Evolutionary conservation across 2,329 filamentous ascomycete genomes (phyloP).

Genomic region (Aspergillus ochraceoroseus): DNA sequence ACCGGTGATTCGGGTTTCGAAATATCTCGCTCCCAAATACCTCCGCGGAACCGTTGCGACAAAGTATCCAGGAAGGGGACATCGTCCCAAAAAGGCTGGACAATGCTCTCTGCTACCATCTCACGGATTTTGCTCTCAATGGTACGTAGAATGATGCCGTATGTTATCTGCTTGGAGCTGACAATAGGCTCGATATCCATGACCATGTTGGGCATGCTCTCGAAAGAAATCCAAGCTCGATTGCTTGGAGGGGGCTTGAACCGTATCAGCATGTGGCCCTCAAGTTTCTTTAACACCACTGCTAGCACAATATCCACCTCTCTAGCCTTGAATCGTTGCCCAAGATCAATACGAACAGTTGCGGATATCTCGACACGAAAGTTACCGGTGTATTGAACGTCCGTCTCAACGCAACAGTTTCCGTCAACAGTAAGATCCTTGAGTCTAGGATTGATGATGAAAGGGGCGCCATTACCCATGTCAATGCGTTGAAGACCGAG

Average conservation of each 20-base stretch:
- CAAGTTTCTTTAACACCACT: conserved; percentile 74
- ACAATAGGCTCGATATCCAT: conserved; percentile 94
- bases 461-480: conserved; percentile 79
- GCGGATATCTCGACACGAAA: conserved; percentile 86
- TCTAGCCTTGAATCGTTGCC: conserved; percentile 77
- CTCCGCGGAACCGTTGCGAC: conserved; percentile 73
- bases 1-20: conserved; percentile 41
- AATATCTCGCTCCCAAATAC: conserved; percentile 61
- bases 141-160: conserved; percentile 81
- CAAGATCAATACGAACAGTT: conserved; percentile 87
- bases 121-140: conserved; percentile 95
- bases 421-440: conserved; percentile 89
- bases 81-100: conserved; percentile 94
- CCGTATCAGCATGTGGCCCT: conserved; percentile 77
- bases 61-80: conserved; percentile 81
- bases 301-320: conserved; percentile 87
- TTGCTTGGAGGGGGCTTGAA: conserved; percentile 96
- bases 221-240: conserved; percentile 91
- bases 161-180: conserved; percentile 91
- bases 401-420: conserved; percentile 79
- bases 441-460: conserved; percentile 80
- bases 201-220: conserved; percentile 88
- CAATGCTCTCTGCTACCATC: conserved; percentile 84
- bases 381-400: conserved; percentile 83
- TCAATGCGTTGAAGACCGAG: conserved; percentile 79